These are phyloP conservation scores for Kazachstania kunashirensis DNA, from an alignment of 805 yeast genomes.

Conservation along the genomic window DNA sequence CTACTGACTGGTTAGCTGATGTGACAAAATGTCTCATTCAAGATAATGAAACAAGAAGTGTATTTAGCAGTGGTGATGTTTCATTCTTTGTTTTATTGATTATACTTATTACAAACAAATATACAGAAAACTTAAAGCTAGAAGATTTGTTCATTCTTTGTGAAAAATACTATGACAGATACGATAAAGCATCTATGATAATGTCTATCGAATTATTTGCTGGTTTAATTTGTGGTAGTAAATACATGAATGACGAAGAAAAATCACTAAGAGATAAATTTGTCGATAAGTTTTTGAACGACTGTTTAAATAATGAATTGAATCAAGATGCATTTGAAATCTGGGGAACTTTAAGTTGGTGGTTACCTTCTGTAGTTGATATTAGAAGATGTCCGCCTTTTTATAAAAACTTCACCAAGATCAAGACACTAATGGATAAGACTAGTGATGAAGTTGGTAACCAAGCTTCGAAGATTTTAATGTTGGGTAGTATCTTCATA, in stretches of 20 bases:
- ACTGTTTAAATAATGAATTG: constrained; percentile 46
- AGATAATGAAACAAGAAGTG: constrained; percentile 60
- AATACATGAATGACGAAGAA: constrained; percentile 31
- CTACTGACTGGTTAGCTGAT: constrained; percentile 47
- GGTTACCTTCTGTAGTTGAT: constrained; percentile 60
- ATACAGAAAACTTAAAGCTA: constrained; percentile 30
- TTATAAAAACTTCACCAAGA: constrained; percentile 35
- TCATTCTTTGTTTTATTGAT: constrained; percentile 45
- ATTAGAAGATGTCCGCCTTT: constrained; percentile 56
- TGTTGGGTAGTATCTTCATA: constrained; percentile 42
- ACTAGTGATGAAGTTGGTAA: constrained; percentile 54
- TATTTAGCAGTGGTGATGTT: constrained; percentile 59
- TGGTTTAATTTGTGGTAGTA: constrained; percentile 50
- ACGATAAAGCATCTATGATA: constrained; percentile 73
- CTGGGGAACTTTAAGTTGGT: constrained; percentile 73
- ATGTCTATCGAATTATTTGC: constrained; percentile 61
- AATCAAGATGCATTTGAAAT: constrained; percentile 64
- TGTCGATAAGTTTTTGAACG: constrained; percentile 35
- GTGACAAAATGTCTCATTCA: constrained; percentile 46
- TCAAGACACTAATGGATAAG: constrained; percentile 35
- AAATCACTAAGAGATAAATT: constrained; percentile 37
- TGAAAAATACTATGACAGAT: constrained; percentile 44
- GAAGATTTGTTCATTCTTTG: constrained; percentile 46
- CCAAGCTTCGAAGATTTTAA: constrained; percentile 47
- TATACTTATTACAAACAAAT: constrained; percentile 39